A percentile compares a stretch with the other conserved stretches of the same genome.
Evolutionary conservation across 2,329 filamentous ascomycete genomes (phyloP).

Genomic region (Purpureocillium lavendulum): DNA sequence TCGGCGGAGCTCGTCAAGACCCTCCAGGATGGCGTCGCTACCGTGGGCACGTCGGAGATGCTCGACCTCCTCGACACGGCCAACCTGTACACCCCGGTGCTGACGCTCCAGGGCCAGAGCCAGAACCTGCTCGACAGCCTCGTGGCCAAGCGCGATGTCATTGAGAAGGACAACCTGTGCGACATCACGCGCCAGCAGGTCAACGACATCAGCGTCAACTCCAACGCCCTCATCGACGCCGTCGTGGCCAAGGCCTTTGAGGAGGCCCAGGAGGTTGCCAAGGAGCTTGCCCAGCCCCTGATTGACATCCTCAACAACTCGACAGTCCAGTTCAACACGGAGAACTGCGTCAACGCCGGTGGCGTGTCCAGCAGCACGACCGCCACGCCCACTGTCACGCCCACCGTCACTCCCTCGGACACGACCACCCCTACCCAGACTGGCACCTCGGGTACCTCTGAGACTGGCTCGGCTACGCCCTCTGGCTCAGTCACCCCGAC

Average conservation of each 20-base stretch:
- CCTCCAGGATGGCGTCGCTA: conserved; percentile 7
- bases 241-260: conserved; percentile 16
- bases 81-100: conserved; percentile 2
- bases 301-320: conserved; percentile 10
- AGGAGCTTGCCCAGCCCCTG: conserved; percentile 13
- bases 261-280: conserved; percentile 14
- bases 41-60: neutral
- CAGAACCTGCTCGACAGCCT: conserved; percentile 13
- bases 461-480: neutral
- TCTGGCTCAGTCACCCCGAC: no score
- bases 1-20: conserved; percentile 7
- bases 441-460: no score
- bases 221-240: conserved; percentile 15
- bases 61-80: conserved; percentile 4
- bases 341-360: conserved; percentile 16
- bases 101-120: conserved; percentile 13
- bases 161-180: conserved; percentile 17
- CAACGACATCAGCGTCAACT: conserved; percentile 7
- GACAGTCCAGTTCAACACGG: conserved; percentile 13
- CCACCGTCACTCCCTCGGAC: no score
- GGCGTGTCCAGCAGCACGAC: neutral
- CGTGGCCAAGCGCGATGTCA: conserved; percentile 13
- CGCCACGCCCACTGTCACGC: neutral
- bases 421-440: no score
- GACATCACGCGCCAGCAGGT: conserved; percentile 13